Conservation (phyloP, 768 basidiomycete species). For the Fistulinella prunicolor region DNA sequence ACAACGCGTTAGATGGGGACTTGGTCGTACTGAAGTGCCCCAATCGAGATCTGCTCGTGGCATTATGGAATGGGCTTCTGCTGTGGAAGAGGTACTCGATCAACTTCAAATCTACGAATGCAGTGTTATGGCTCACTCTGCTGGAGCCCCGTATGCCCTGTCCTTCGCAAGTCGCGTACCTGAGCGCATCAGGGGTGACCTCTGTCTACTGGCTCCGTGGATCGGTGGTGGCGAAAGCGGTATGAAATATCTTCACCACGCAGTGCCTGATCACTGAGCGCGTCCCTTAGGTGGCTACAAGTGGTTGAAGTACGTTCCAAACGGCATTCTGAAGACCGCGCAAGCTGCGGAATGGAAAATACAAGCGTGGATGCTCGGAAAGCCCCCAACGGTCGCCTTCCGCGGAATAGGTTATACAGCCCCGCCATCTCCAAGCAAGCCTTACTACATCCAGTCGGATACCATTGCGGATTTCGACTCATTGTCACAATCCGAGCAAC, state of each 20-base stretch:
- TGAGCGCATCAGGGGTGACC: slow-evolving; percentile 73
- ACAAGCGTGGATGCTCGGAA: slow-evolving; percentile 96
- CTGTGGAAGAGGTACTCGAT: slow-evolving; percentile 90
- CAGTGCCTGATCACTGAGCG: slow-evolving; percentile 10
- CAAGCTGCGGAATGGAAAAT: slow-evolving; percentile 98
- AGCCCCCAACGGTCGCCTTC: slow-evolving; percentile 81
- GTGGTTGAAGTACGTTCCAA: slow-evolving; percentile 96
- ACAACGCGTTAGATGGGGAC: slow-evolving; percentile 69
- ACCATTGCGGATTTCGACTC: slow-evolving; percentile 15
- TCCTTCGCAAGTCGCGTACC: slow-evolving; percentile 78
- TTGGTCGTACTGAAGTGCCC: slow-evolving; percentile 77
- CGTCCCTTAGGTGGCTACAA: slow-evolving; percentile 70
- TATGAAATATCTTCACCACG: slow-evolving; percentile 38
- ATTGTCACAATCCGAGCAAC: slow-evolving; percentile 20
- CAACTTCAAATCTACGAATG: slow-evolving; percentile 72
- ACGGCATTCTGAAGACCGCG: slow-evolving; percentile 88
- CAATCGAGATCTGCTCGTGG: slow-evolving; percentile 68
- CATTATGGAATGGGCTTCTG: slow-evolving; percentile 85
- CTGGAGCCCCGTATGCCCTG: slow-evolving; percentile 91
- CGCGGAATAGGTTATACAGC: slow-evolving; percentile 84
- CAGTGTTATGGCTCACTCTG: slow-evolving; percentile 92
- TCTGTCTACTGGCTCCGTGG: slow-evolving; percentile 95
- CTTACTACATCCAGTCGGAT: slow-evolving; percentile 17
- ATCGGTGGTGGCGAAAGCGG: slow-evolving; percentile 88
- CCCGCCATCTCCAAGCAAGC: slow-evolving; percentile 35